A percentile compares a stretch with the other conserved stretches of the same genome.
phyloP scores from a whole-genome alignment of 2,329 filamentous ascomycete species.

The Phyllosticta citriasiana region DNA sequence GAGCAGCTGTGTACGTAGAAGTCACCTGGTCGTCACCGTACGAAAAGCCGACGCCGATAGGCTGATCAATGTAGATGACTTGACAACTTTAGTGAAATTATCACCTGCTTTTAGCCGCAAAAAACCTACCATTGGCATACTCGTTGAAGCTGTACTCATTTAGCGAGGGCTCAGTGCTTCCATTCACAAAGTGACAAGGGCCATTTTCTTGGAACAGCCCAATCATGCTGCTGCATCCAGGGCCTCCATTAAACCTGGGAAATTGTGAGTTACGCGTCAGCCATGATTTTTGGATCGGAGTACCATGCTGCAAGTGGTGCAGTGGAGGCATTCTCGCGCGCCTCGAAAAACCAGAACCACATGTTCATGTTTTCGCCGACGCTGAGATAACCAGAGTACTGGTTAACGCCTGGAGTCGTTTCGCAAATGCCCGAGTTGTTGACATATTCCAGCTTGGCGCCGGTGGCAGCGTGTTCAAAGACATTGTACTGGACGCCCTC shows the following conservation, averaged over 20 bases:
- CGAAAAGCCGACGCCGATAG: conserved; percentile 32
- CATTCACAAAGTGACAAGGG: conserved; percentile 33
- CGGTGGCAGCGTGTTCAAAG: conserved; percentile 22
- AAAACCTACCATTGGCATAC: conserved; percentile 27
- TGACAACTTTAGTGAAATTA: background rate
- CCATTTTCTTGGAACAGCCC: conserved; percentile 25
- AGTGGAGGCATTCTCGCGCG: conserved; percentile 37
- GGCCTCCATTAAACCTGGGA: conserved; percentile 17
- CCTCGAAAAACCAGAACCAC: conserved; percentile 41
- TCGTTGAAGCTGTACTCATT: conserved; percentile 38
- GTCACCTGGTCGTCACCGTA: conserved; percentile 30
- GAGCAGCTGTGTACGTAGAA: conserved; percentile 38
- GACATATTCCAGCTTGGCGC: conserved; percentile 20
- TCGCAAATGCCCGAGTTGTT: conserved; percentile 35
- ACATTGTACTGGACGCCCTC: conserved; percentile 19
- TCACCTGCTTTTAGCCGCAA: background rate
- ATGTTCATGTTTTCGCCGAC: conserved; percentile 26
- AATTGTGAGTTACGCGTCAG: conserved; percentile 31
- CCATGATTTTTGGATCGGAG: background rate
- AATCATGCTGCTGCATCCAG: conserved; percentile 7
- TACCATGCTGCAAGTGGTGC: conserved; percentile 29
- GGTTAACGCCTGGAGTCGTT: conserved; percentile 25
- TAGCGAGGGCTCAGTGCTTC: conserved; percentile 29
- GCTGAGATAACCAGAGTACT: conserved; percentile 28
- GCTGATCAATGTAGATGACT: conserved; percentile 32